phyloP scores from a whole-genome alignment of 2,329 filamentous ascomycete species.

The Colletotrichum liriopes region DNA sequence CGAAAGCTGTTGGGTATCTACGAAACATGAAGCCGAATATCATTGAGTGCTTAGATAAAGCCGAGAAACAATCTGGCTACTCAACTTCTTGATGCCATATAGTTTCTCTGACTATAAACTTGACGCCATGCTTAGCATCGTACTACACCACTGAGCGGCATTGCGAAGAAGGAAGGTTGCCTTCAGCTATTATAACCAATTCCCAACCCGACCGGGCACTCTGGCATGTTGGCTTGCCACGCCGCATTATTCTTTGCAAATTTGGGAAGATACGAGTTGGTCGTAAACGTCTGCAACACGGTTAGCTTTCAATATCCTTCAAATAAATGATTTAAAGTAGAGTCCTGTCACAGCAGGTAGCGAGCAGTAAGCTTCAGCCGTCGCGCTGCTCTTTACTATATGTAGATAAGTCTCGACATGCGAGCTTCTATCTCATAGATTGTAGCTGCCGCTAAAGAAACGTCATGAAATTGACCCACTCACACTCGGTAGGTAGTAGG shows the following conservation, averaged over 20 bases:
- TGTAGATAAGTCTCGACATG: not conserved
- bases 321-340: not conserved
- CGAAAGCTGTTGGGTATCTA: too few relatives aligned
- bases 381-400: not conserved
- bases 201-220: conserved; percentile 23
- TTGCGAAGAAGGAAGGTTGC: too few relatives aligned
- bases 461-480: not conserved
- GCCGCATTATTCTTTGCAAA: conserved; percentile 12
- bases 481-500: conserved; percentile 26
- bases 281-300: conserved; percentile 18
- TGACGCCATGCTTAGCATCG: too few relatives aligned
- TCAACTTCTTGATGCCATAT: too few relatives aligned
- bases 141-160: too few relatives aligned
- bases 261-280: conserved; percentile 27
- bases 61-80: too few relatives aligned
- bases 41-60: too few relatives aligned
- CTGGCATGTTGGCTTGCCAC: conserved; percentile 31
- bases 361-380: not conserved
- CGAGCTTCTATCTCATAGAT: not conserved
- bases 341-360: not conserved
- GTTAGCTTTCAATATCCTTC: not conserved
- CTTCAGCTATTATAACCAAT: conserved; percentile 5
- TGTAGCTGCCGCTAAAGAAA: not conserved
- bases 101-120: too few relatives aligned
- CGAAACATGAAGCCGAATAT: too few relatives aligned